Conservation (phyloP, 441 rosid genomes). For the Breynia disticha region DNA sequence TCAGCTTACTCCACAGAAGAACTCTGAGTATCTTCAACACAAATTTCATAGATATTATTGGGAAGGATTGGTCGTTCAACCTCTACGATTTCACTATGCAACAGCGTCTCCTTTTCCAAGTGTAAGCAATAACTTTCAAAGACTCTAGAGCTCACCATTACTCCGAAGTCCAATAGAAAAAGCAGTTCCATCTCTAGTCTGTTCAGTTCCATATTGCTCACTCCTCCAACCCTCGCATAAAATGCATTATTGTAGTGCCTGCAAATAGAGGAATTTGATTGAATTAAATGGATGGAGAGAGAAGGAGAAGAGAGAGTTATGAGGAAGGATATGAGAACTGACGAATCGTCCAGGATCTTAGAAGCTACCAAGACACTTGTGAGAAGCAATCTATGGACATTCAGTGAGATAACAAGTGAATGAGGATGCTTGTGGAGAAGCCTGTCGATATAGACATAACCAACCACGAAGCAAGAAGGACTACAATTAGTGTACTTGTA, state of each 20-base stretch:
- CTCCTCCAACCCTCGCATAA: slow-evolving; percentile 68
- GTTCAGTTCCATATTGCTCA: slow-evolving; percentile 64
- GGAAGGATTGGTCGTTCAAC: slow-evolving; percentile 19
- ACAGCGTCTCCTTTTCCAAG: slow-evolving; percentile 54
- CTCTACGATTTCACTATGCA: slow-evolving; percentile 16
- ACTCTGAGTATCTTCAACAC: slow-evolving; percentile 21
- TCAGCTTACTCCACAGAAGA: slow-evolving; percentile 11
- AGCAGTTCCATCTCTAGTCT: slow-evolving; percentile 67
- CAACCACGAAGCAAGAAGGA: slow-evolving; percentile 82
- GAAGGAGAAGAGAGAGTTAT: too few relatives aligned
- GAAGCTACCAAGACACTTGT: slow-evolving; percentile 82
- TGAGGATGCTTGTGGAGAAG: slow-evolving; percentile 58
- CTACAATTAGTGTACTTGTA: slow-evolving; percentile 75
- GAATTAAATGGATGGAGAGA: too few relatives aligned
- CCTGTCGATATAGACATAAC: slow-evolving; percentile 67
- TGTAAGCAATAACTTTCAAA: slow-evolving; percentile 68
- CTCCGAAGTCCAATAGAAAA: slow-evolving; percentile 55
- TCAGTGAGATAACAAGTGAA: slow-evolving; percentile 60
- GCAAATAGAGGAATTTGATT: slow-evolving; percentile 5
- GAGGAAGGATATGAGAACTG: too few relatives aligned
- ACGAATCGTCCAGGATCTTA: slow-evolving; percentile 78
- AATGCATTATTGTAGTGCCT: slow-evolving; percentile 77
- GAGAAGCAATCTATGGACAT: slow-evolving; percentile 70
- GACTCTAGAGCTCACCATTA: slow-evolving; percentile 39
- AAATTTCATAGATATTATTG: slow-evolving; percentile 25